Evolutionary conservation across 31 red algal genomes (phyloP).

Genomic region (Bonnemaisonia californica): DNA sequence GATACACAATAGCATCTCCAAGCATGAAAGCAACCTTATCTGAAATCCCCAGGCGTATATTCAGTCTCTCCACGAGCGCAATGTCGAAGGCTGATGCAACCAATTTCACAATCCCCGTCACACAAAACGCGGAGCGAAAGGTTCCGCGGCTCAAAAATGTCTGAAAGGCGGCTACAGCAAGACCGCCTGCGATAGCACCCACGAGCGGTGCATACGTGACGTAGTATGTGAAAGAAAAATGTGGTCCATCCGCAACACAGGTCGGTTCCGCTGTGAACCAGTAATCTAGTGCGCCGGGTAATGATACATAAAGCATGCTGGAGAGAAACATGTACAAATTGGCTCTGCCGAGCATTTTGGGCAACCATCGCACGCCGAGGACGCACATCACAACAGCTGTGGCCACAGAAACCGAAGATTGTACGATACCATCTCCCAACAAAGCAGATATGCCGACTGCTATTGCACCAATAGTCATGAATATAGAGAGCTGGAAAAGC

Average conservation of each 20-base stretch:
- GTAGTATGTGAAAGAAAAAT: slow-evolving; percentile 71
- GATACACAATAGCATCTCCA: slow-evolving; percentile 64
- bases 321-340: slow-evolving; percentile 81
- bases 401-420: slow-evolving; percentile 33
- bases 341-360: slow-evolving; percentile 47
- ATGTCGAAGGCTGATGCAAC: slow-evolving; percentile 61
- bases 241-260: slow-evolving; percentile 65
- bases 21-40: slow-evolving; percentile 66
- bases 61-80: slow-evolving; percentile 44
- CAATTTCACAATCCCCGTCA: slow-evolving; percentile 57
- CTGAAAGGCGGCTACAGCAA: slow-evolving; percentile 64
- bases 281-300: slow-evolving; percentile 67
- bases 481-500: slow-evolving; percentile 43
- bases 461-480: slow-evolving; percentile 56
- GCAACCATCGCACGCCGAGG: slow-evolving; percentile 40
- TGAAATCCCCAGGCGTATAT: slow-evolving; percentile 48
- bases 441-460: slow-evolving; percentile 40
- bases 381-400: slow-evolving; percentile 38
- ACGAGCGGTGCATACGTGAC: slow-evolving; percentile 66
- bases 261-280: slow-evolving; percentile 49
- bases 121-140: slow-evolving; percentile 70
- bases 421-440: slow-evolving; percentile 30
- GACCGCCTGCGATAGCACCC: slow-evolving; percentile 43
- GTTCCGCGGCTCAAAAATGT: slow-evolving; percentile 43
- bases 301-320: slow-evolving; percentile 57